A percentile compares a stretch with the other conserved stretches of the same genome.
These are phyloP conservation scores for Mycena sp. DNA, from an alignment of 1,284 basidiomycete genomes.

Conservation along the genomic window DNA sequence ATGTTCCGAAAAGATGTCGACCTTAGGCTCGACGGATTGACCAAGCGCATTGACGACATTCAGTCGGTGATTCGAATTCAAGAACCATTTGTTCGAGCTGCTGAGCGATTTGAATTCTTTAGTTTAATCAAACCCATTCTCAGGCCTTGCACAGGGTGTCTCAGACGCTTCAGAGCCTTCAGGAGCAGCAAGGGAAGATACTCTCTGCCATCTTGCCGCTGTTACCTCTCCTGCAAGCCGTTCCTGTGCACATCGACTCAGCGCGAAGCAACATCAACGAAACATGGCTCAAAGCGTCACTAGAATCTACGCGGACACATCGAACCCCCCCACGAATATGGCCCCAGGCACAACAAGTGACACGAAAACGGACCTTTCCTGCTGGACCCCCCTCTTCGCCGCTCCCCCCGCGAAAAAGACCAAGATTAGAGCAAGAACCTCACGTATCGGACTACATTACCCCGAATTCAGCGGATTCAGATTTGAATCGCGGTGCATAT, in stretches of 20 bases:
- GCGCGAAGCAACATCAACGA: constrained; percentile 54
- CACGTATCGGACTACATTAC: background rate
- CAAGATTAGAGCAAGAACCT: constrained; percentile 12
- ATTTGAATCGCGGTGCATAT: background rate
- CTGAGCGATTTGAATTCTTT: background rate
- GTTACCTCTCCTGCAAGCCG: constrained; percentile 62
- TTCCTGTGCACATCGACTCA: constrained; percentile 66
- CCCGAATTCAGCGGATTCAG: background rate
- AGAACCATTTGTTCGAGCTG: background rate
- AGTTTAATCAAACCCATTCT: constrained; percentile 57
- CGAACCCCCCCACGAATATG: constrained; percentile 8
- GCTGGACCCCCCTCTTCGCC: constrained; percentile 20
- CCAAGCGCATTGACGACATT: constrained; percentile 65
- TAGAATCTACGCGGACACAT: constrained; percentile 19
- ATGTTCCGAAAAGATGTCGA: constrained; percentile 50
- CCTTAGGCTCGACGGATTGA: constrained; percentile 55
- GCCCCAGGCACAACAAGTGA: background rate
- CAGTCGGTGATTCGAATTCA: constrained; percentile 52
- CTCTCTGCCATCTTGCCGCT: constrained; percentile 62
- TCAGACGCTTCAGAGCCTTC: constrained; percentile 62
- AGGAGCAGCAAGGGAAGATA: constrained; percentile 64
- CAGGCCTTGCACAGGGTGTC: constrained; percentile 60
- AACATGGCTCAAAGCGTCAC: constrained; percentile 32
- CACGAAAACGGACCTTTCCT: constrained; percentile 21
- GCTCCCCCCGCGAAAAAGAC: constrained; percentile 17